Evolutionary conservation across 2,329 filamentous ascomycete species (phyloP).

Genomic region (Ascosphaera apis): DNA sequence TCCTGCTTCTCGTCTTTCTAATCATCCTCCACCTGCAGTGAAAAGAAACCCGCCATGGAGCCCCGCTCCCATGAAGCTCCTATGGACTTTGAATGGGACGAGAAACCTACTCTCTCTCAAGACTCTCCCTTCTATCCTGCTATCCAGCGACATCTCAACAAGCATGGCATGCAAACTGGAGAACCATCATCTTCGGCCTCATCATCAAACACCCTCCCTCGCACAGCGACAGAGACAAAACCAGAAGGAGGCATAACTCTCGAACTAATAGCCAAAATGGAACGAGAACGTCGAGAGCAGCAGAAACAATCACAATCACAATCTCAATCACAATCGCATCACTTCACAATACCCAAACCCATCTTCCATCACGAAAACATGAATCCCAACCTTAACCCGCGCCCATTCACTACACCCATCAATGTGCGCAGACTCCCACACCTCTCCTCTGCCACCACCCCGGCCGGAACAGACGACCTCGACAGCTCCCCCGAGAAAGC

Average conservation of each 20-base stretch:
- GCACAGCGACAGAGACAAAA: too few relatives aligned
- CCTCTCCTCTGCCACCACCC: constrained; percentile 22
- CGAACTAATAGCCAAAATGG: neutral
- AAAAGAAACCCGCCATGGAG: constrained; percentile 13
- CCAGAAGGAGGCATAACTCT: neutral
- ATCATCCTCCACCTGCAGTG: too few relatives aligned
- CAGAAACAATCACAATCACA: too few relatives aligned
- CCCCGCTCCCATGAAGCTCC: constrained; percentile 22
- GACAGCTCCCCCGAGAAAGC: constrained; percentile 25
- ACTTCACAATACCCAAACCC: constrained; percentile 15
- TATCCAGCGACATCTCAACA: constrained; percentile 17
- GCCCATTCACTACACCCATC: constrained; percentile 23
- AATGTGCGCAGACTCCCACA: constrained; percentile 11
- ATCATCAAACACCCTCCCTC: constrained; percentile 1
- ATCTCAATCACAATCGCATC: too few relatives aligned
- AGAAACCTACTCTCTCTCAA: constrained; percentile 19
- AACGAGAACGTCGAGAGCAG: neutral
- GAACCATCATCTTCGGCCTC: constrained; percentile 6
- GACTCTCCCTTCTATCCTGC: constrained; percentile 27
- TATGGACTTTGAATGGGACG: constrained; percentile 29
- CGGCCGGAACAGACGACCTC: constrained; percentile 24
- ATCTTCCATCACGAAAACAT: constrained; percentile 23
- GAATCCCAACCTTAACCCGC: constrained; percentile 24
- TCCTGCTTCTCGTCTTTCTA: too few relatives aligned
- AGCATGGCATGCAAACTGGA: constrained; percentile 19